Evolutionary conservation across 2,329 filamentous ascomycete genomes (phyloP).

Genomic region (Sclerotinia trifoliorum): DNA sequence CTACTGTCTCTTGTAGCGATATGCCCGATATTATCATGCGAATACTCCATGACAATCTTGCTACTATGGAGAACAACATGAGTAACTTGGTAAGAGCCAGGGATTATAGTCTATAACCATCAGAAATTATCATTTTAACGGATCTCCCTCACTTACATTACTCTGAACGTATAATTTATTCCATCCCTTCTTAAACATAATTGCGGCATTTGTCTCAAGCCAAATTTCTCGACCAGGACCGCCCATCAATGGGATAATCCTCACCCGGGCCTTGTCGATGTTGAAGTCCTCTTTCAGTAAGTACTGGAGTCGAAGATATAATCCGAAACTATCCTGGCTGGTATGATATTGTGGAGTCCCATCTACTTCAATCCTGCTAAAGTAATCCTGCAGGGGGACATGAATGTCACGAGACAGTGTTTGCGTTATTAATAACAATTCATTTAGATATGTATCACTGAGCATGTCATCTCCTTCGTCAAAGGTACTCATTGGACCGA

Average conservation of each 20-base stretch:
- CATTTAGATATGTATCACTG: constrained; percentile 37
- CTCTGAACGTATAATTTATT: constrained; percentile 47
- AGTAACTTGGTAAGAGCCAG: constrained; percentile 74
- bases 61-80: constrained; percentile 63
- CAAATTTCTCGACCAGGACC: constrained; percentile 65
- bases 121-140: constrained; percentile 30
- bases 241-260: constrained; percentile 55
- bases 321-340: constrained; percentile 70
- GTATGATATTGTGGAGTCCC: constrained; percentile 68
- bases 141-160: constrained; percentile 42
- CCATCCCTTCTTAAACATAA: constrained; percentile 49
- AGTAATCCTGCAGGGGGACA: constrained; percentile 71
- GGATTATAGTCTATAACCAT: constrained; percentile 56
- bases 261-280: constrained; percentile 63
- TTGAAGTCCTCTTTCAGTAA: constrained; percentile 69
- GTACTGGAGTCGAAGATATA: constrained; percentile 68
- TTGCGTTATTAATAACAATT: constrained; percentile 37
- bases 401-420: constrained; percentile 58
- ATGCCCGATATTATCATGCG: constrained; percentile 49
- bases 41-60: constrained; percentile 65
- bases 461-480: constrained; percentile 27
- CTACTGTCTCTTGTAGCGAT: constrained; percentile 26
- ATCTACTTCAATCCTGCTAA: constrained; percentile 66
- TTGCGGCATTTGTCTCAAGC: constrained; percentile 49
- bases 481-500: constrained; percentile 24